Evolutionary conservation across 1,284 basidiomycete species (phyloP), one percentile per base, ranked within the genome.

Genomic region (Porodaedalea pini): DNA sequence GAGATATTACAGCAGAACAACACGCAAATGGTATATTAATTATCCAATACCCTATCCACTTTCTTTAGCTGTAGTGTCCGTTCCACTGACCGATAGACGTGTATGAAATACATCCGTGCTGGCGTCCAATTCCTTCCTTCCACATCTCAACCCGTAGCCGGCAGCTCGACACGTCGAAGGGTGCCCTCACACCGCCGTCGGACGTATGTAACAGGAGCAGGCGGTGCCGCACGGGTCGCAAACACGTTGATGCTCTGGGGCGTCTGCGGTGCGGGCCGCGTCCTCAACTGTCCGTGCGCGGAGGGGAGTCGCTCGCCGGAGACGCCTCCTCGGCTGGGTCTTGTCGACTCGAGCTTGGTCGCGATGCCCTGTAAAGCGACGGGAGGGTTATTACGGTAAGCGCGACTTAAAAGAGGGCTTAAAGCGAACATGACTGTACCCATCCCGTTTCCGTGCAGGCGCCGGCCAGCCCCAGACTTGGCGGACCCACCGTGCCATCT

Each of bases 401-500:
- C 56, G 56, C 39, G 41, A 51, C 44, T 40, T 41, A 40, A 25
- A 23, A 45, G 27, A 51, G 39, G 31, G 49, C 17, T 43, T 31
- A 41, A 54, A 39, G 58, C 55, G 59, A 57, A 57, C 59, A 60
- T 58, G 50, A 58, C 59, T 59, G 41, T 60, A 60, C 60, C 60
- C 60, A 36, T 61, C 60, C 32, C 53, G 45, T 34, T 43, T 58
- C 40, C 48, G 43, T 17, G 50, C 11, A 15, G 73, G 68, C 65
- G 77, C 77, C 51, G 78, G 76, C 93, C 94, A 96, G 52, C 82
- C 86, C 85, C 92, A 95, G 27, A 98, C 86, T 67, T 90, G 81
- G 51, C 88, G 82, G 49, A 99, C 89, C 92, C 95, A 99, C 65
- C 82, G 83, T 10, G 84, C 88, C 84, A 97, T 92, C 64, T 92